A percentile compares a stretch with the other conserved stretches of the same genome.
Conservation (phyloP, 495 filamentous ascomycete genomes). For the Sordaria brevicollis region DNA sequence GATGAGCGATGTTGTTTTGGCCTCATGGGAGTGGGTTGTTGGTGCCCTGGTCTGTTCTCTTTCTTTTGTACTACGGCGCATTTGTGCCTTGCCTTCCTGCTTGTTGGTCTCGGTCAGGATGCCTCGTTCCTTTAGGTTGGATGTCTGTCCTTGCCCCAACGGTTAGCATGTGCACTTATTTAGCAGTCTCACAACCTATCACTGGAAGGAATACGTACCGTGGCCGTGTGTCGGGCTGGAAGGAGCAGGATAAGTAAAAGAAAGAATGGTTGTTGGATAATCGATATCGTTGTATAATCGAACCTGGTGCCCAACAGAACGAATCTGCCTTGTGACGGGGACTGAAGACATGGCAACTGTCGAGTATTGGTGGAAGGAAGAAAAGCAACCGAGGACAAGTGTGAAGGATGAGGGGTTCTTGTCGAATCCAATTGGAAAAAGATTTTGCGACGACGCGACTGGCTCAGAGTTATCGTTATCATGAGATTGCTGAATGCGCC, state of each 20-base stretch:
- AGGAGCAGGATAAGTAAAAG: no score
- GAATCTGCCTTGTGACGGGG: background rate
- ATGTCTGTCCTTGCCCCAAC: background rate
- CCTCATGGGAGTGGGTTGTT: background rate
- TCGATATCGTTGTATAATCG: background rate
- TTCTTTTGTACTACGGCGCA: background rate
- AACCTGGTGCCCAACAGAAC: background rate
- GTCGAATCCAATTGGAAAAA: background rate
- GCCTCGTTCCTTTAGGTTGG: background rate
- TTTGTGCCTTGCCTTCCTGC: background rate
- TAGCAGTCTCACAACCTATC: background rate
- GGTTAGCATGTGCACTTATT: background rate
- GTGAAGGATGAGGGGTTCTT: background rate
- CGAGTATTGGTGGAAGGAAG: background rate
- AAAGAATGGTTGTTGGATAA: background rate
- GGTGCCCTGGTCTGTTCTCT: background rate
- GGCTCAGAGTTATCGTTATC: background rate
- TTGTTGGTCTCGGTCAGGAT: background rate
- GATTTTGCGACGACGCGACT: background rate
- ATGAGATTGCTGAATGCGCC: background rate
- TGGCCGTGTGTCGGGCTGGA: no score
- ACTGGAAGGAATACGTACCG: background rate
- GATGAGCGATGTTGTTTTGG: background rate
- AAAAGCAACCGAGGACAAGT: background rate
- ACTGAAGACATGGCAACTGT: background rate